These are phyloP conservation scores for Aspergillus panamensis DNA, from an alignment of 495 filamentous ascomycete species.

Conservation along the genomic window DNA sequence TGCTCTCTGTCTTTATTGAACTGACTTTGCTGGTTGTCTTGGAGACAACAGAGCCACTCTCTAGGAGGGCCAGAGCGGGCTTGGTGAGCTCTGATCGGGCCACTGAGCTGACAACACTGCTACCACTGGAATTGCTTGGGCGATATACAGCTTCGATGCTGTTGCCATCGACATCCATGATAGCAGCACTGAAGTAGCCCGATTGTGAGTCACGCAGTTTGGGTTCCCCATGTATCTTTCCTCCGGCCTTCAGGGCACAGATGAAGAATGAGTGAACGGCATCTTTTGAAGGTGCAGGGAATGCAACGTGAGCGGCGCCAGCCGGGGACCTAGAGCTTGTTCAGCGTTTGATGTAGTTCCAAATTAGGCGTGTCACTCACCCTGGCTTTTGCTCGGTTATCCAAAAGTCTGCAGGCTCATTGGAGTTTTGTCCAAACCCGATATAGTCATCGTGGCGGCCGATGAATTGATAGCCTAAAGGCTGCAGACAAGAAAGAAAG, in stretches of 20 bases:
- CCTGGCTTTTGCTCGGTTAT: conserved; percentile 53
- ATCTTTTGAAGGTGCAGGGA: conserved; percentile 51
- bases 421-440: conserved; percentile 53
- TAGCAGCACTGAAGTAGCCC: conserved; percentile 57
- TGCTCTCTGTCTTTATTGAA: conserved; percentile 31
- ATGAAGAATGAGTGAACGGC: conserved; percentile 59
- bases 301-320: conserved; percentile 55
- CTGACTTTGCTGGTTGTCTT: conserved; percentile 33
- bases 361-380: conserved; percentile 30
- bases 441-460: conserved; percentile 50
- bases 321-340: conserved; percentile 39
- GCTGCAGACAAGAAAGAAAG: conserved; percentile 71
- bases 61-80: conserved; percentile 34
- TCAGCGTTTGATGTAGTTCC: neutral
- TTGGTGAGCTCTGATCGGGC: conserved; percentile 33
- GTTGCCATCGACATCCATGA: conserved; percentile 60
- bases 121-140: conserved; percentile 21
- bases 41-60: conserved; percentile 41
- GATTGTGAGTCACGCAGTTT: conserved; percentile 48
- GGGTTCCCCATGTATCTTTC: conserved; percentile 54
- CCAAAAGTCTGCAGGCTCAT: conserved; percentile 56
- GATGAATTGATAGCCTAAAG: conserved; percentile 71
- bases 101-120: conserved; percentile 24
- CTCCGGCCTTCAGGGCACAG: conserved; percentile 54
- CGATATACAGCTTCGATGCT: conserved; percentile 60